Conservation (phyloP, 2,329 filamentous ascomycete genomes). For the Aspergillus novofumigatus region DNA sequence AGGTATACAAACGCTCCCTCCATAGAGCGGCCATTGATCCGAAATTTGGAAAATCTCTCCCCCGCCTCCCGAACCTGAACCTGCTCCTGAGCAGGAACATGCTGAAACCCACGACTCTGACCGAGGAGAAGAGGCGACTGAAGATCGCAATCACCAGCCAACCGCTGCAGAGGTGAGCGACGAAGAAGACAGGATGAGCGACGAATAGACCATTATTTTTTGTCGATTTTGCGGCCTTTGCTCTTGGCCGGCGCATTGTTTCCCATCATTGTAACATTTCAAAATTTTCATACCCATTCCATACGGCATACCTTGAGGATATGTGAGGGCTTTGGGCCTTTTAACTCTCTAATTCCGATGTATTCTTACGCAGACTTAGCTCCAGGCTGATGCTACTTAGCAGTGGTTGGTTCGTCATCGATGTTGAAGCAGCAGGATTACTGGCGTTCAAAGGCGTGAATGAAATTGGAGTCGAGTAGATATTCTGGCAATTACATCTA, state of each 20-base stretch:
- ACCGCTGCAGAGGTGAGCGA: slow-evolving; percentile 9
- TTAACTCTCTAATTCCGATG: not conserved
- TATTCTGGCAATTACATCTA: not conserved
- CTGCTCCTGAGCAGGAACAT: slow-evolving; percentile 8
- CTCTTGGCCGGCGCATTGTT: not conserved
- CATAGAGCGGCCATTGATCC: slow-evolving; percentile 46
- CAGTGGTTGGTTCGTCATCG: slow-evolving; percentile 3
- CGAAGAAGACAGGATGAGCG: slow-evolving; percentile 19
- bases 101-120: slow-evolving; percentile 6
- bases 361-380: not conserved
- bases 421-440: slow-evolving; percentile 11
- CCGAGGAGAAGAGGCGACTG: slow-evolving; percentile 5
- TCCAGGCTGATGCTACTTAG: not conserved
- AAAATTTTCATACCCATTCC: slow-evolving; percentile 7
- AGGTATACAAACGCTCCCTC: slow-evolving; percentile 45
- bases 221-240: not conserved
- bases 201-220: slow-evolving; percentile 10
- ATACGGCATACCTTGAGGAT: not conserved
- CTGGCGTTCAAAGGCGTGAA: slow-evolving; percentile 16
- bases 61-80: slow-evolving; percentile 22
- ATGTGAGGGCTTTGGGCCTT: not conserved
- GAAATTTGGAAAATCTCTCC: slow-evolving; percentile 36
- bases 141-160: slow-evolving; percentile 9
- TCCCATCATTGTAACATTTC: slow-evolving; percentile 1
- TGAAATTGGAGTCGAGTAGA: slow-evolving; percentile 17